phyloP scores from a whole-genome alignment of 106 monocot species.

The Hemerocallis citrina region DNA sequence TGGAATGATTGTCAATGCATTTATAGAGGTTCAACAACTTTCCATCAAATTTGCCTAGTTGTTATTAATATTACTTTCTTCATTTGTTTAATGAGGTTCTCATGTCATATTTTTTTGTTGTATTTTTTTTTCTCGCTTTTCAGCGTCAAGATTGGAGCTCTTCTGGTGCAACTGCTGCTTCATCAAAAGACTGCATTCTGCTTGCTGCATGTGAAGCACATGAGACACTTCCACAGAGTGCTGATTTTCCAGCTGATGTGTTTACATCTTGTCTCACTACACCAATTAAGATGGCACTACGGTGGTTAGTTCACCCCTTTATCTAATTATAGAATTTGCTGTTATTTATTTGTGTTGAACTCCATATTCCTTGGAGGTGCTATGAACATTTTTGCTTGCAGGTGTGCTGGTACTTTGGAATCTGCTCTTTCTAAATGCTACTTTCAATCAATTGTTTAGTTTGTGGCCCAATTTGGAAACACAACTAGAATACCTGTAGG shows the following conservation, averaged over 20 bases:
- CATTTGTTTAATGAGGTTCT: too few species aligned
- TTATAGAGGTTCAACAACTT: conserved; percentile 43
- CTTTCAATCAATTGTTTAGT: too few species aligned
- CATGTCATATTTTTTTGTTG: not conserved
- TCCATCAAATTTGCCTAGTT: not conserved
- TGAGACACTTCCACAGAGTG: conserved; percentile 91
- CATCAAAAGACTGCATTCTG: conserved; percentile 82
- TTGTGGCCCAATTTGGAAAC: too few species aligned
- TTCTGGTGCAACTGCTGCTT: conserved; percentile 35
- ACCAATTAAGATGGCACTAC: conserved; percentile 92
- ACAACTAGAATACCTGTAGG: too few species aligned
- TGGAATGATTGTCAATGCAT: conserved; percentile 83
- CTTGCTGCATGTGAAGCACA: conserved; percentile 94
- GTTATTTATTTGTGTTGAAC: not conserved
- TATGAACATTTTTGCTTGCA: not conserved
- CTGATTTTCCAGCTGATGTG: conserved; percentile 94
- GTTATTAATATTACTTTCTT: too few species aligned
- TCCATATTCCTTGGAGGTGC: not conserved
- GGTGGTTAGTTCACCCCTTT: conserved; percentile 44
- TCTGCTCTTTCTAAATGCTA: too few species aligned
- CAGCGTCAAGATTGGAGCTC: conserved; percentile 44
- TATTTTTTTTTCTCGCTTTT: conserved; percentile 8
- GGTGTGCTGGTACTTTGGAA: not conserved
- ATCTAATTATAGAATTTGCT: not conserved
- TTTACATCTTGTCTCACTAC: conserved; percentile 95